These are phyloP conservation scores for Brettanomyces nanus DNA, from an alignment of 805 yeast species.

Conservation along the genomic window DNA sequence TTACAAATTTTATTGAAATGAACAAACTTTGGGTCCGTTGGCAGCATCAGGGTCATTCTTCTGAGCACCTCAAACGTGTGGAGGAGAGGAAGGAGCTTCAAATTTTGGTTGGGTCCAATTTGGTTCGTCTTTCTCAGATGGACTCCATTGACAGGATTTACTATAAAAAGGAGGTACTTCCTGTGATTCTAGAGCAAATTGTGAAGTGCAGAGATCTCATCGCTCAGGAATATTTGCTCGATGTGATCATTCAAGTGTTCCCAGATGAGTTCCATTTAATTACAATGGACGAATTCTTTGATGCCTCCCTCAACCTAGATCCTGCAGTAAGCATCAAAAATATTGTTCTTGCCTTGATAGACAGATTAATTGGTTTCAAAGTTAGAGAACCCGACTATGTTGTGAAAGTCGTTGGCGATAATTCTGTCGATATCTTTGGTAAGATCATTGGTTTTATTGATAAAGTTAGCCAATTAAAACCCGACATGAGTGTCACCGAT, in stretches of 20 bases:
- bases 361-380: slow-evolving; percentile 54
- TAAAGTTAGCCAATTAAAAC: slow-evolving; percentile 46
- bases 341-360: slow-evolving; percentile 62
- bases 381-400: slow-evolving; percentile 28
- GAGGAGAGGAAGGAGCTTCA: slow-evolving; percentile 83
- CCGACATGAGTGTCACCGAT: slow-evolving; percentile 61
- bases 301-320: slow-evolving; percentile 56
- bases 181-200: slow-evolving; percentile 78
- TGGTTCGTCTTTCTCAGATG: slow-evolving; percentile 81
- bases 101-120: slow-evolving; percentile 85
- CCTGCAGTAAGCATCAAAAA: slow-evolving; percentile 64
- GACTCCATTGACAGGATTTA: slow-evolving; percentile 57
- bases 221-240: slow-evolving; percentile 88
- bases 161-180: slow-evolving; percentile 51
- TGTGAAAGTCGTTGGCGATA: slow-evolving; percentile 10
- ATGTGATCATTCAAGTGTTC: slow-evolving; percentile 87
- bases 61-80: slow-evolving; percentile 66
- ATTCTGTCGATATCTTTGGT: slow-evolving; percentile 37
- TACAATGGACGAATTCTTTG: slow-evolving; percentile 61
- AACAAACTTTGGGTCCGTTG: slow-evolving; percentile 95
- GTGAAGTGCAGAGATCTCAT: slow-evolving; percentile 86
- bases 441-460: slow-evolving; percentile 60
- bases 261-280: slow-evolving; percentile 85
- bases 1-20: slow-evolving; percentile 92
- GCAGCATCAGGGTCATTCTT: slow-evolving; percentile 91